These are phyloP conservation scores for Aotearoamyces nothofagi DNA, from an alignment of 2,329 filamentous ascomycete species.

Conservation along the genomic window DNA sequence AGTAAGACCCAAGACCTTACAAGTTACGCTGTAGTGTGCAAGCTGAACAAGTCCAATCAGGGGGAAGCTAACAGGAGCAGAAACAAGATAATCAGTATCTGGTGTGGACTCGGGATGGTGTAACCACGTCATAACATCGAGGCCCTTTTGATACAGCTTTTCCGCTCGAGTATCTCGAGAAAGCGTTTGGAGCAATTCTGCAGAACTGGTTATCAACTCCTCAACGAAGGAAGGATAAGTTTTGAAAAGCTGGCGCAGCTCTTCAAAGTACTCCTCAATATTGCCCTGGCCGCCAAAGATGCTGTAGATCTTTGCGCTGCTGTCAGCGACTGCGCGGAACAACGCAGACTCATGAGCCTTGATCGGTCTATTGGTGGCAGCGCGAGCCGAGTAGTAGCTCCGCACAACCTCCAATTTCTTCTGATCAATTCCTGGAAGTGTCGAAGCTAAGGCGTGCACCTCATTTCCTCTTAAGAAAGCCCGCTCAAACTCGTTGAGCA, in stretches of 20 bases:
- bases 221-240: constrained; percentile 87
- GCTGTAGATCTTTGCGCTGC: constrained; percentile 72
- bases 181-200: constrained; percentile 74
- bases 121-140: constrained; percentile 90
- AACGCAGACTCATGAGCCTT: constrained; percentile 89
- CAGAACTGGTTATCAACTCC: constrained; percentile 66
- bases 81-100: constrained; percentile 86
- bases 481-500: constrained; percentile 92
- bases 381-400: constrained; percentile 82
- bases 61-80: constrained; percentile 88
- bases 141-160: constrained; percentile 94
- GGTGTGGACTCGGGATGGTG: constrained; percentile 80
- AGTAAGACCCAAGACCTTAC: constrained; percentile 77
- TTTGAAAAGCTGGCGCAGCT: constrained; percentile 78
- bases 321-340: constrained; percentile 74
- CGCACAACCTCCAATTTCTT: constrained; percentile 87
- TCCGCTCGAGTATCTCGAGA: constrained; percentile 73
- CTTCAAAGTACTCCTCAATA: constrained; percentile 98
- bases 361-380: constrained; percentile 71
- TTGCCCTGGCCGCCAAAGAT: constrained; percentile 97
- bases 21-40: constrained; percentile 89
- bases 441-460: constrained; percentile 77
- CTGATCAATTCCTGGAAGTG: constrained; percentile 73
- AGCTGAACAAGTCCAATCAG: constrained; percentile 93
- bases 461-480: constrained; percentile 92